Percentiles rank a stretch among this genome's conserved stretches.
Conservation (phyloP, 192 early-diverging fungal species). For the Coemansia asiatica region DNA sequence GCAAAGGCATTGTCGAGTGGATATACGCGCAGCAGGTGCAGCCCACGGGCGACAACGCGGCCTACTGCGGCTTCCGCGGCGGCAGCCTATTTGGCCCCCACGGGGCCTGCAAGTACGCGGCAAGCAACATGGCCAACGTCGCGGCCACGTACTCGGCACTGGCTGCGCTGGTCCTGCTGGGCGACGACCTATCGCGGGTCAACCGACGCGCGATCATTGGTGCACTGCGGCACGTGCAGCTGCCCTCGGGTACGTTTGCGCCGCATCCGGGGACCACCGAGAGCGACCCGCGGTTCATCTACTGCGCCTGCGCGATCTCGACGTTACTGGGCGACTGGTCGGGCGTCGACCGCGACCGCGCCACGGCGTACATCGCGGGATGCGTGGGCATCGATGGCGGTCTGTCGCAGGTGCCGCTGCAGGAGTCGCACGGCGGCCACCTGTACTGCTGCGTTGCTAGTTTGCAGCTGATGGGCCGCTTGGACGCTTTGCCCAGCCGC, state of each 20-base stretch:
- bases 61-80: conserved; percentile 56
- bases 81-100: conserved; percentile 55
- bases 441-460: conserved; percentile 89
- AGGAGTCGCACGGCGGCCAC: conserved; percentile 88
- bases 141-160: conserved; percentile 93
- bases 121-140: conserved; percentile 60
- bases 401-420: conserved; percentile 72
- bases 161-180: conserved; percentile 71
- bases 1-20: conserved; percentile 85
- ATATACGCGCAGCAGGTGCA: conserved; percentile 92
- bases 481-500: conserved; percentile 58
- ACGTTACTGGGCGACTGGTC: conserved; percentile 87
- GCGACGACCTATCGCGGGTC: conserved; percentile 86
- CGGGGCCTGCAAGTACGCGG: conserved; percentile 17
- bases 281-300: conserved; percentile 88
- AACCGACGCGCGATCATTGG: conserved; percentile 66
- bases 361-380: conserved; percentile 29
- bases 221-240: conserved; percentile 67
- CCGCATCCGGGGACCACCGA: conserved; percentile 71
- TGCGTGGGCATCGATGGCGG: conserved; percentile 57
- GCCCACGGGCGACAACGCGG: conserved; percentile 9
- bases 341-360: conserved; percentile 68
- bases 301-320: conserved; percentile 82
- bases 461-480: conserved; percentile 67
- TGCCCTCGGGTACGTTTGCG: conserved; percentile 74